Evolutionary conservation across 257 asterid species (phyloP), one percentile per base, ranked within the genome.

Genomic region (Thymus mandschuricus): DNA sequence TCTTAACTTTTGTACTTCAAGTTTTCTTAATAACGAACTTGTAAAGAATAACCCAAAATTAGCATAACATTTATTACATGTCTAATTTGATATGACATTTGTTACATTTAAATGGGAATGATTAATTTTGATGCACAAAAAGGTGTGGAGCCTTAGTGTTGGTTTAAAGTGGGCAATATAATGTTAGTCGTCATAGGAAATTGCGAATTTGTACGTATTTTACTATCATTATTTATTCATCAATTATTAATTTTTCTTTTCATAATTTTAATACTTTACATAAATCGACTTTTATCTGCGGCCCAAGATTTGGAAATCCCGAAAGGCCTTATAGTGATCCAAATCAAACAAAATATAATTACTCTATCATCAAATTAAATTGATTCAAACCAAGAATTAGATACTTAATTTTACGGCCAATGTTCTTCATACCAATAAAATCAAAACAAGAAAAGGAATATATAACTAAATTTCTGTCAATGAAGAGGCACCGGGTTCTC

Each of bases 91-190:
- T 10, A 10, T 9, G 51, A 41, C 51, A 0, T 3, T 12, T 59
- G 13, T 63, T 38, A 38, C n/a, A 15, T 62, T 40, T 61, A 15
- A 61, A 1, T 1, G n/a, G n/a, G 51, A 61, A 61, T 15, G n/a
- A 41, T 15, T 41, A 15, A n/a, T 13, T 60, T 38, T 40, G 70
- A 38, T 56, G 73, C 27, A 52, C 8, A 10, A 48, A 76, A 61
- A 58, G 75, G 69, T 76, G 76, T 76, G 80, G 80, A 62, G 75
- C 76, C 76, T 34, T 56, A 27, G 12, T 76, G 80, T 69, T 76
- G 75, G 55, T 69, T 33, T 56, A 11, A 12, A 48, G 49, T 57
- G n/a, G 58, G 72, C 76, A 76, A 21, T 34, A 34, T 15, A 76
- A 69, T 48, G 72, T 69, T 69, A 69, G 72, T 28, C 62, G 80